Evolutionary conservation across 805 yeast genomes (phyloP), one percentile per base, ranked within the genome.

Genomic region (Candida suzukii): DNA sequence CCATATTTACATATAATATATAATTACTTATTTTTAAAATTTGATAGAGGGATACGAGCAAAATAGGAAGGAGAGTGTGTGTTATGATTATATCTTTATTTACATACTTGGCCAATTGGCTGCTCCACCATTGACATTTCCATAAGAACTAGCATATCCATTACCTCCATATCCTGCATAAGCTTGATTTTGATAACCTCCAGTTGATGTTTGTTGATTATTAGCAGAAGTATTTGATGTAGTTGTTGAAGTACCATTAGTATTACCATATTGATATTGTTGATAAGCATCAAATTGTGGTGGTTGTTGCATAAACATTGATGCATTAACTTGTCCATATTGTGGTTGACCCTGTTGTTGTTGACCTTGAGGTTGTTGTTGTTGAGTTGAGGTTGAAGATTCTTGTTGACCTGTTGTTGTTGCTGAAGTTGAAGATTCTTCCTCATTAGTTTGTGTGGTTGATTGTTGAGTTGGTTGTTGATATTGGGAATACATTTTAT

Each of bases 271-370:
- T 38, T 50, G 54, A 28, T 37, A 40, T 38, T 42, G 46, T 10
- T 33, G 41, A 20, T 37, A 39, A 2, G 20, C 25, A 28, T 39
- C 44, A 18, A 17, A 33, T 25, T 39, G 41, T 36, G 46, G 47
- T 38, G 48, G 48, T 30, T 47, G 50, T 47, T 52, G 56, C 52
- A 50, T 51, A 25, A 52, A 37, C 41, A 41, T 34, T 20, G 45
- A 22, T 41, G 45, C 40, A 24, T 16, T 19, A 29, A 21, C 26
- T n/a, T n/a, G n/a, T n/a, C n/a, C n/a, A n/a, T n/a, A n/a, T 41
- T 49, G 51, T 37, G 49, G 49, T 39, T 46, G 53, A 38, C 36
- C 56, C 32, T 33, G 47, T 26, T 26, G 44, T 31, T 38, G 38
- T 20, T 5, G 40, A 27, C 22, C 20, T 30, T 19, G 38, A 16